phyloP scores from a whole-genome alignment of 2,329 filamentous ascomycete species.

The Venturia pyrina region DNA sequence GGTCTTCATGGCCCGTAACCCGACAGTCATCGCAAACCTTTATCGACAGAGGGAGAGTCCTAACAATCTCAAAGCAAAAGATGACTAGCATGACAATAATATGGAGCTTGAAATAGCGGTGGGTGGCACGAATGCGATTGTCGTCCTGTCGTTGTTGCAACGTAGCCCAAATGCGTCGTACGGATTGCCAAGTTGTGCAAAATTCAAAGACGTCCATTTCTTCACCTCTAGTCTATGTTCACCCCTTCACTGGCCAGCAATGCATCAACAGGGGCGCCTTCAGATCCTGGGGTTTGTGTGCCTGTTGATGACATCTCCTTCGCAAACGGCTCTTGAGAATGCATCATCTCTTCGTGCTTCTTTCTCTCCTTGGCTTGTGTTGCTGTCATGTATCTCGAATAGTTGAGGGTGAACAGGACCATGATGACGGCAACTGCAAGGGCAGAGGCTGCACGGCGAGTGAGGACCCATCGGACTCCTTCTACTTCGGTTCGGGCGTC shows the following conservation, averaged over 20 bases:
- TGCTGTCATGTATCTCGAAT: constrained; percentile 13
- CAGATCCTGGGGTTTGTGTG: constrained; percentile 1
- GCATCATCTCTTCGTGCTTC: constrained; percentile 11
- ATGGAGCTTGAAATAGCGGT: too few species aligned
- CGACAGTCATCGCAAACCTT: too few species aligned
- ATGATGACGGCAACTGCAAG: constrained; percentile 40
- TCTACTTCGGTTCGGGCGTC: constrained; percentile 91
- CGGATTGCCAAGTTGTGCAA: neutral
- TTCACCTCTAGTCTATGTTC: neutral
- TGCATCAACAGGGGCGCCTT: constrained; percentile 1
- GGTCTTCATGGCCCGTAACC: too few species aligned
- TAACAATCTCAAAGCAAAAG: too few species aligned
- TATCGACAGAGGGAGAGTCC: too few species aligned
- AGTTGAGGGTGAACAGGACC: constrained; percentile 24
- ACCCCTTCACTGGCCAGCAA: constrained; percentile 10
- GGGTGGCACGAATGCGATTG: too few species aligned
- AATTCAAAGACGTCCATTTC: neutral
- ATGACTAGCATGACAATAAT: too few species aligned
- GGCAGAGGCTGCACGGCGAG: constrained; percentile 52
- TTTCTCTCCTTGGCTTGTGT: constrained; percentile 13
- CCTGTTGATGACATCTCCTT: constrained; percentile 1
- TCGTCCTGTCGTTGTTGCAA: too few species aligned
- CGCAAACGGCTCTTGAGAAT: neutral
- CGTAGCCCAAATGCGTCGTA: too few species aligned
- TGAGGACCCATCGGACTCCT: constrained; percentile 75